phyloP scores from a whole-genome alignment of 2,329 filamentous ascomycete species.

The Alternaria infectoria region DNA sequence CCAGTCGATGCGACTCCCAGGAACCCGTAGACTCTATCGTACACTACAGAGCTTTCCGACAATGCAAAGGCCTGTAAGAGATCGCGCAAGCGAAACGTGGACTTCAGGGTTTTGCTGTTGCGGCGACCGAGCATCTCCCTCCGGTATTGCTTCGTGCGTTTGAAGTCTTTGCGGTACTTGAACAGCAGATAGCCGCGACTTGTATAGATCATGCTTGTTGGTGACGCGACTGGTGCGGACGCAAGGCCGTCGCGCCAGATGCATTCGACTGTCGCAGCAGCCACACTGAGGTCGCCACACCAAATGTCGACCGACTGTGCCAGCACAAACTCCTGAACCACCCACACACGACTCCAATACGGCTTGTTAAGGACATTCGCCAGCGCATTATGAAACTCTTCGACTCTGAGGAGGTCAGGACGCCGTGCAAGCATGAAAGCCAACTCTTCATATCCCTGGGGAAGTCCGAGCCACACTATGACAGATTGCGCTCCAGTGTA shows the following conservation, averaged over 20 bases:
- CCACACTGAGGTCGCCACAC: slow-evolving; percentile 14
- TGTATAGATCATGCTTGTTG: background rate
- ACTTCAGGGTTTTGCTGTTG: slow-evolving; percentile 6
- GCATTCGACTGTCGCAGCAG: slow-evolving; percentile 9
- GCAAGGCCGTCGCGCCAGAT: slow-evolving; percentile 12
- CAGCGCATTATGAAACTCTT: slow-evolving; percentile 10
- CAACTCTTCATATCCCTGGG: slow-evolving; percentile 8
- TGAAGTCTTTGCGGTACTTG: slow-evolving; percentile 17
- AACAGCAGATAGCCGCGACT: slow-evolving; percentile 17
- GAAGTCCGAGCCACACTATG: slow-evolving; percentile 19
- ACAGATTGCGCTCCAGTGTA: slow-evolving; percentile 17
- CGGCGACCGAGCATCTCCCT: slow-evolving; percentile 14
- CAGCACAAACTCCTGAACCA: slow-evolving; percentile 21
- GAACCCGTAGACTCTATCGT: slow-evolving; percentile 21
- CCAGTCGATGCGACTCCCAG: slow-evolving; percentile 15
- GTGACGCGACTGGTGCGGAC: background rate
- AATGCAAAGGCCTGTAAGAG: slow-evolving; percentile 16
- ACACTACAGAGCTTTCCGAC: slow-evolving; percentile 14
- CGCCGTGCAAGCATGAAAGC: slow-evolving; percentile 15
- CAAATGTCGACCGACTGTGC: slow-evolving; percentile 17
- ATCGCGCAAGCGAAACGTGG: slow-evolving; percentile 19
- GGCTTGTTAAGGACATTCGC: slow-evolving; percentile 12
- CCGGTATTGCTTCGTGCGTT: slow-evolving; percentile 9
- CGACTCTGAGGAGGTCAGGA: slow-evolving; percentile 7
- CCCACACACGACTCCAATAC: slow-evolving; percentile 20